phyloP scores from a whole-genome alignment of 78 protist species.

The Chrysochromulina tobinii region DNA sequence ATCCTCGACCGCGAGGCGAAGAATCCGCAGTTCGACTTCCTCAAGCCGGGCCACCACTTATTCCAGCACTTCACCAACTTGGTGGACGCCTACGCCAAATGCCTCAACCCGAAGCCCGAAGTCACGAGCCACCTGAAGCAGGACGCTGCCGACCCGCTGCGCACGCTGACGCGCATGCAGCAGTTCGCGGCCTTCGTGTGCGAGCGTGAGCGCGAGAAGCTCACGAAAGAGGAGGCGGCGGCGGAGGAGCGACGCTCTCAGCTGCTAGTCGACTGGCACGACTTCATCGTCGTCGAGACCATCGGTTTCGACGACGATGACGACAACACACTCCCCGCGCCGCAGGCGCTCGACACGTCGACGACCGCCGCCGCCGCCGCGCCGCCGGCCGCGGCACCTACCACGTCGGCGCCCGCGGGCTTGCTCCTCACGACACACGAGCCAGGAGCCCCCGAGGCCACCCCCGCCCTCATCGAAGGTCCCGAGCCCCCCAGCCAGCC shows the following conservation, averaged over 20 bases:
- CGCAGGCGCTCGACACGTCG: not conserved
- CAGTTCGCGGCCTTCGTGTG: not conserved
- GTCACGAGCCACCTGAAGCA: not conserved
- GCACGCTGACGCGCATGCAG: not conserved
- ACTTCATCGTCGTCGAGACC: constrained; percentile 84
- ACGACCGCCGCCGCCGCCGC: not conserved
- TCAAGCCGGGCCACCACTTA: constrained; percentile 39
- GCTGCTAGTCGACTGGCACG: constrained; percentile 81
- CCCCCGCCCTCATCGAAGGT: no score
- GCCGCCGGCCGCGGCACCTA: no score
- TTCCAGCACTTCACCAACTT: constrained; percentile 41
- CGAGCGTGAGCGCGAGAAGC: not conserved
- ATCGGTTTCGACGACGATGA: constrained; percentile 70
- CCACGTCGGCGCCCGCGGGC: not conserved
- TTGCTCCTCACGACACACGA: no score
- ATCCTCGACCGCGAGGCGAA: constrained; percentile 40
- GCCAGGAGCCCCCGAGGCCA: no score
- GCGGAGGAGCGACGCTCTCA: not conserved
- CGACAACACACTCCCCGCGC: constrained; percentile 42
- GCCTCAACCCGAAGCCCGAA: not conserved
- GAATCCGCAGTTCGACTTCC: constrained; percentile 66
- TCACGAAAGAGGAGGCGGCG: not conserved
- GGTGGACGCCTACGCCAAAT: constrained; percentile 49
- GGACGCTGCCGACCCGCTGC: not conserved
- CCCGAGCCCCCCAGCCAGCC: not conserved